phyloP scores from a whole-genome alignment of 1,284 basidiomycete species.

The Chalciporus sp. region DNA sequence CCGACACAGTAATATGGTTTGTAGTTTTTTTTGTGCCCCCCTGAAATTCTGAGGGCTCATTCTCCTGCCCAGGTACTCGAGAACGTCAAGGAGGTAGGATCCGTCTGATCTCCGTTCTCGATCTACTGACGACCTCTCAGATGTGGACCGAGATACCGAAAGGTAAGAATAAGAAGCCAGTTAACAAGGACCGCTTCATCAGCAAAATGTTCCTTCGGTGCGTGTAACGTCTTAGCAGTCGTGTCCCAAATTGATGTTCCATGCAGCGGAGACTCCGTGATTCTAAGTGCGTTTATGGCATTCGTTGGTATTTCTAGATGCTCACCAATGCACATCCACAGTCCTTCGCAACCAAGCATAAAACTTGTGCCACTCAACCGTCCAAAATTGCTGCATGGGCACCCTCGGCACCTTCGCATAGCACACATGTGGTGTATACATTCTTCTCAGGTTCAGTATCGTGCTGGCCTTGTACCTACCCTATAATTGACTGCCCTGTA shows the following conservation, averaged over 20 bases:
- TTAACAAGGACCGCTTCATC: slow-evolving; percentile 99
- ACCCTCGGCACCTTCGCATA: neutral
- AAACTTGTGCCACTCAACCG: neutral
- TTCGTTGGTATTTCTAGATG: slow-evolving; percentile 9
- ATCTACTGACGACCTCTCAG: slow-evolving; percentile 42
- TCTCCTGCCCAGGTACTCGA: slow-evolving; percentile 72
- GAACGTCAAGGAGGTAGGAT: slow-evolving; percentile 90
- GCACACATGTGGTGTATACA: neutral
- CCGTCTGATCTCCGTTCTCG: neutral
- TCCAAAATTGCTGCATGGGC: neutral
- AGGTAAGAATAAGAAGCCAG: slow-evolving; percentile 97
- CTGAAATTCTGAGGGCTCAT: slow-evolving; percentile 15
- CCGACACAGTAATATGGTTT: slow-evolving; percentile 97
- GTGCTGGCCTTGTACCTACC: neutral
- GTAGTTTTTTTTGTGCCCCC: slow-evolving; percentile 22
- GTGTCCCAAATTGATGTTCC: slow-evolving; percentile 12
- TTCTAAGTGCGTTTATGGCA: slow-evolving; percentile 72
- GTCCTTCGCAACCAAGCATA: slow-evolving; percentile 87
- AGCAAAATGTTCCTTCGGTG: slow-evolving; percentile 95
- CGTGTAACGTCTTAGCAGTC: slow-evolving; percentile 27
- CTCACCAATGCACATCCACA: slow-evolving; percentile 35
- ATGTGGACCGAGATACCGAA: slow-evolving; percentile 99
- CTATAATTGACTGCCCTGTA: neutral
- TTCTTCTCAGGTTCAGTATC: neutral
- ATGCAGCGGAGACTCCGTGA: slow-evolving; percentile 89